Evolutionary conservation across 805 yeast genomes (phyloP).

Genomic region (Pichia rugopelliculosa): DNA sequence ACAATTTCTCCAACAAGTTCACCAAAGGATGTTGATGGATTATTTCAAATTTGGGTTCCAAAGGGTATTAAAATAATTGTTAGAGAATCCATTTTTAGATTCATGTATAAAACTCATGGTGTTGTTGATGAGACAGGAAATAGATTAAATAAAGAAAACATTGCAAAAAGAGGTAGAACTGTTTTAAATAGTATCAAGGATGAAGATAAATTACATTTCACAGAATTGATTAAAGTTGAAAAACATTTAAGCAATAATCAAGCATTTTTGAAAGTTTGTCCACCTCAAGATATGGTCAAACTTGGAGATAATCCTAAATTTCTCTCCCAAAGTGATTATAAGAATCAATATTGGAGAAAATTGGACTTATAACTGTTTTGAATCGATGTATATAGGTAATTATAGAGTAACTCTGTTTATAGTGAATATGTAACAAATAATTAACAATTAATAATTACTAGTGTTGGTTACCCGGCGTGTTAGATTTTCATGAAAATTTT

Average conservation of each 20-base stretch:
- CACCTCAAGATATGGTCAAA: slow-evolving; percentile 5
- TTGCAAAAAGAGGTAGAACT: slow-evolving; percentile 9
- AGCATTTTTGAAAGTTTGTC: slow-evolving; percentile 14
- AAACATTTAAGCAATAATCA: slow-evolving; percentile 9
- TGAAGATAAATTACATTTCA: slow-evolving; percentile 17
- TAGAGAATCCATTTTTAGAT: slow-evolving; percentile 30
- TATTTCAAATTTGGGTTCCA: slow-evolving; percentile 49
- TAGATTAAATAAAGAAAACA: slow-evolving; percentile 12
- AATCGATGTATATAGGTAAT: too few relatives aligned
- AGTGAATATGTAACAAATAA: too few relatives aligned
- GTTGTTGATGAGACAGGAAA: slow-evolving; percentile 14
- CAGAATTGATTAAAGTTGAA: slow-evolving; percentile 18
- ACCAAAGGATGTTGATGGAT: slow-evolving; percentile 17
- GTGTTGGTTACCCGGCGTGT: slow-evolving; percentile 3
- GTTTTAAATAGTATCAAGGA: slow-evolving; percentile 13
- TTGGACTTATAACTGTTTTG: not conserved
- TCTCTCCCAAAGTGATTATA: slow-evolving; percentile 17
- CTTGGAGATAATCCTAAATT: not conserved
- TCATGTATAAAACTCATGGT: slow-evolving; percentile 20
- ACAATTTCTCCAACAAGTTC: slow-evolving; percentile 54
- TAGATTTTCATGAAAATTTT: not conserved
- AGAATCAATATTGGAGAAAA: slow-evolving; percentile 22
- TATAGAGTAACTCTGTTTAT: too few relatives aligned
- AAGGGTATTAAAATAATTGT: slow-evolving; percentile 45
- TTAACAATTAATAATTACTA: too few relatives aligned